These are phyloP conservation scores for Excoecaria agallocha DNA, from an alignment of 345 rosid species.

Conservation along the genomic window DNA sequence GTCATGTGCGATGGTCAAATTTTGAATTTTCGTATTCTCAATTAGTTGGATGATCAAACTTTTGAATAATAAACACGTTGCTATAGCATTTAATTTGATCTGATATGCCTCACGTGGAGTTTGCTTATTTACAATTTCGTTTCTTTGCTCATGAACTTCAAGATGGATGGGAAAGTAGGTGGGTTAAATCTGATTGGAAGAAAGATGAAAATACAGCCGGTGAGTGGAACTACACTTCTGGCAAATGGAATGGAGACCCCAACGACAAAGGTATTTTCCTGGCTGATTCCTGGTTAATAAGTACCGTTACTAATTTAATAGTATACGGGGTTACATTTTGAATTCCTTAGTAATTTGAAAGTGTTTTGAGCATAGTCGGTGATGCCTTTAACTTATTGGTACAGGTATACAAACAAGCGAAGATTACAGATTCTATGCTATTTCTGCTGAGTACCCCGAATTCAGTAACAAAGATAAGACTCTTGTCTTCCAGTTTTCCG, in stretches of 20 bases:
- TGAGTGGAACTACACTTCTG: constrained; percentile 88
- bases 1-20: not conserved
- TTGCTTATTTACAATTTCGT: not conserved
- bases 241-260: constrained; percentile 87
- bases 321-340: not conserved
- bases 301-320: not conserved
- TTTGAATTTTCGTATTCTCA: not conserved
- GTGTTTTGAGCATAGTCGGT: no score
- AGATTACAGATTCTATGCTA: constrained; percentile 96
- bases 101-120: not conserved
- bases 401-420: constrained; percentile 97
- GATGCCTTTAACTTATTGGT: constrained; percentile 5
- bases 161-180: constrained; percentile 96
- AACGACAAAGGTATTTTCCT: constrained; percentile 70
- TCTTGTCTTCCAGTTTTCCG: constrained; percentile 91
- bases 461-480: constrained; percentile 91
- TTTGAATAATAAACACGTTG: not conserved
- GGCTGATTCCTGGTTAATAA: not conserved
- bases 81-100: not conserved
- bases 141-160: not conserved
- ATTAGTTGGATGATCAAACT: not conserved
- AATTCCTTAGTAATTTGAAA: not conserved
- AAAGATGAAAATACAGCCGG: constrained; percentile 84
- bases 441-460: constrained; percentile 88
- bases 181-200: constrained; percentile 96